Evolutionary conservation across 768 basidiomycete species (phyloP).

Genomic region (Mycena haematopus): DNA sequence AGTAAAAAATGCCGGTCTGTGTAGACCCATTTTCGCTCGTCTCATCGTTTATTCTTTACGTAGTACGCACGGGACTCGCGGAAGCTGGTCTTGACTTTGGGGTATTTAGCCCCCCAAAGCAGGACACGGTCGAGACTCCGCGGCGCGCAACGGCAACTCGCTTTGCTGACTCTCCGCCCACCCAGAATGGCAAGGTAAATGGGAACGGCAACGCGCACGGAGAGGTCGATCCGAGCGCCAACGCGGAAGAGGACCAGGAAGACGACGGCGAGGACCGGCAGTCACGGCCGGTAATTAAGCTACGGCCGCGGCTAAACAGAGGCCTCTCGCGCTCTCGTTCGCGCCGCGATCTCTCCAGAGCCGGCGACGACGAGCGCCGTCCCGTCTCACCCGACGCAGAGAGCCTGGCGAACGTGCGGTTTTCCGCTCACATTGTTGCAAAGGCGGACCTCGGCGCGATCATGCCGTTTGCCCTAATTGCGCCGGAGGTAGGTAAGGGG

Average conservation of each 20-base stretch:
- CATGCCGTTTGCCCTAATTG: slow-evolving; percentile 82
- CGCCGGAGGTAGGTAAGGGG: slow-evolving; percentile 64
- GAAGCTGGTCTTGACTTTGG: slow-evolving; percentile 78
- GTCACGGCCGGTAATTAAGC: slow-evolving; percentile 80
- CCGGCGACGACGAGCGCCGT: slow-evolving; percentile 62
- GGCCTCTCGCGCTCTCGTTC: slow-evolving; percentile 73
- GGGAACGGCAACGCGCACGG: slow-evolving; percentile 33
- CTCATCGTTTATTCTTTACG: slow-evolving; percentile 17
- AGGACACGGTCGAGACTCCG: slow-evolving; percentile 35
- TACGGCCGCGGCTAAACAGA: slow-evolving; percentile 57
- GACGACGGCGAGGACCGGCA: slow-evolving; percentile 59
- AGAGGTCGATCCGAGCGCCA: slow-evolving; percentile 29
- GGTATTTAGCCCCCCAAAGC: slow-evolving; percentile 66
- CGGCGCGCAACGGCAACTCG: slow-evolving; percentile 46
- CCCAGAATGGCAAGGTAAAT: slow-evolving; percentile 34
- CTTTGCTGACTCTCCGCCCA: slow-evolving; percentile 34
- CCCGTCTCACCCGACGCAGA: slow-evolving; percentile 67
- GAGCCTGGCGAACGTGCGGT: slow-evolving; percentile 77
- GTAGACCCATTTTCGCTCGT: slow-evolving; percentile 5
- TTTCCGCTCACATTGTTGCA: slow-evolving; percentile 73
- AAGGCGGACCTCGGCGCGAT: slow-evolving; percentile 62
- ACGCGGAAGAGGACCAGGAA: slow-evolving; percentile 46
- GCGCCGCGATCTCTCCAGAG: slow-evolving; percentile 69
- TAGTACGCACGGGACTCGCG: slow-evolving; percentile 68
- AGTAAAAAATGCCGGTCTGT: slow-evolving; percentile 67